Evolutionary conservation across 2,329 filamentous ascomycete genomes (phyloP), one percentile per base, ranked within the genome.

Genomic region (Epichloe elymi): DNA sequence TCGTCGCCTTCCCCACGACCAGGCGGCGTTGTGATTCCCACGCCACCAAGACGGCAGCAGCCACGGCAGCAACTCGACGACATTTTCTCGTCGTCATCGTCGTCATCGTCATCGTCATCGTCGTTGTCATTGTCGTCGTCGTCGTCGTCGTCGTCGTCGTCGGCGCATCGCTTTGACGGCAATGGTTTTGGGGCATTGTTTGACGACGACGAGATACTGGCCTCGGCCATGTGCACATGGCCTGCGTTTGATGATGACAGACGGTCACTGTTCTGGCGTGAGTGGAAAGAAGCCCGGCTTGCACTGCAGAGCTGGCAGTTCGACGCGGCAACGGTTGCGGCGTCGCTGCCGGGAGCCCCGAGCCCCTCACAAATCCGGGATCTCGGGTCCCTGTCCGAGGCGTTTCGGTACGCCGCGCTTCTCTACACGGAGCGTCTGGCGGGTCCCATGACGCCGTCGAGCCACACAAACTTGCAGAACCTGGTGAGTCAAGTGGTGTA

Each of bases 371-470:
- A 93, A 63, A 69, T 86, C 1, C 74, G 81, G 20, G 88, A 94
- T 56, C 74, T 95, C 11, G 77, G 82, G 36, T 86, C 89, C 60
- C 84, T 95, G 48, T 94, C 87, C 19, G 88, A 95, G 65, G 86
- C 86, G 11, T 96, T 95, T 74, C 86, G 90, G 17, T 89, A 93
- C 65, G 83, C 89, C 0, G 90, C 89, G 0, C 75, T 96, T 36
- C 76, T 96, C 11, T 96, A 95, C 70, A 90, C 86, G 10, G 88
- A 95, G 70, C 85, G 90, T 4, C 79, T 96, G 23, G 88, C 86
- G 2, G 82, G 84, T 57, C 90, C 89, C 0, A 76, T 79, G 51
- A 71, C 87, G 2, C 80, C 88, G 2, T 86, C 86, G 0, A 78
- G 77, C 15, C 79, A 90, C 61, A 79, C 81, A 58, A 86, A 84